phyloP scores from a whole-genome alignment of 2,329 filamentous ascomycete genomes.

The Akanthomyces uredinophilus region DNA sequence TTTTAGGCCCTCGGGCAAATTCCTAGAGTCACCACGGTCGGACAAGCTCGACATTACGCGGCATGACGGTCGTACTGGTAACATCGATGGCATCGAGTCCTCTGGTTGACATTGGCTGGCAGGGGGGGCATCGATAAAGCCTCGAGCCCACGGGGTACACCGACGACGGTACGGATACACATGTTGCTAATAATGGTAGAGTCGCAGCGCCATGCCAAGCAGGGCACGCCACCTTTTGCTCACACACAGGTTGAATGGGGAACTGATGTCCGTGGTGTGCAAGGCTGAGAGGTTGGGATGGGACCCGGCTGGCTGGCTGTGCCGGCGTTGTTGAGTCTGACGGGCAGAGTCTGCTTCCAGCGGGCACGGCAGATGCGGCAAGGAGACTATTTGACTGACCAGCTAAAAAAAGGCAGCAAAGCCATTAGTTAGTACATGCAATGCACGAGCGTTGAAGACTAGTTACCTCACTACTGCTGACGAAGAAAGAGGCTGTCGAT shows the following conservation, averaged over 20 bases:
- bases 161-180: neutral
- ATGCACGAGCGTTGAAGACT: neutral
- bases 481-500: too few species aligned
- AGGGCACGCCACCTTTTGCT: neutral
- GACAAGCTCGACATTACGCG: too few species aligned
- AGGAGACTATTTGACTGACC: neutral
- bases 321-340: too few species aligned
- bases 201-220: neutral
- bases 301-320: neutral
- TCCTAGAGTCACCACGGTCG: neutral
- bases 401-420: too few species aligned
- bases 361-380: neutral
- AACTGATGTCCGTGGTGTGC: conserved; percentile 11
- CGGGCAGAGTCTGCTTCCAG: neutral
- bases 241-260: neutral
- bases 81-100: too few species aligned
- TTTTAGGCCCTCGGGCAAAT: neutral
- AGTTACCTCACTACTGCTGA: too few species aligned
- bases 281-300: conserved; percentile 10
- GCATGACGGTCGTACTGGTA: neutral
- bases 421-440: neutral
- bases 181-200: neutral
- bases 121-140: too few species aligned
- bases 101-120: too few species aligned
- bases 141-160: too few species aligned